These are phyloP conservation scores for Candida pseudofarinosa DNA, from an alignment of 805 yeast genomes.

Conservation along the genomic window DNA sequence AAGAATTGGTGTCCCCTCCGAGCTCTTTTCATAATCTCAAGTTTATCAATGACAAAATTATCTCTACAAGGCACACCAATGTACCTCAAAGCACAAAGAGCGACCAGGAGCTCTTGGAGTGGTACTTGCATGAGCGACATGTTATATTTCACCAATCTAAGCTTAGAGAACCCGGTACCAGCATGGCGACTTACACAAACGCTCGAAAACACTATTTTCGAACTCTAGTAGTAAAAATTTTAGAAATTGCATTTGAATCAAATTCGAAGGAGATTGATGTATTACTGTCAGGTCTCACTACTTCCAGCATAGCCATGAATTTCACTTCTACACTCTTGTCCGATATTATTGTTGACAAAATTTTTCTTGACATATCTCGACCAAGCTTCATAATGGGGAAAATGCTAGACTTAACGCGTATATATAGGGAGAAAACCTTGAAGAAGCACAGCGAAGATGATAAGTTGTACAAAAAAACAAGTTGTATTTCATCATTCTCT, in stretches of 20 bases:
- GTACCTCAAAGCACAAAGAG: slow-evolving; percentile 1
- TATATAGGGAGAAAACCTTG: slow-evolving; percentile 3
- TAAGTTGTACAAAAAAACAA: neutral
- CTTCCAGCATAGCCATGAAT: slow-evolving; percentile 21
- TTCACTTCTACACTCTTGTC: slow-evolving; percentile 22
- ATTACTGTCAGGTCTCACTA: slow-evolving; percentile 9
- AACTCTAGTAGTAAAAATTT: slow-evolving; percentile 18
- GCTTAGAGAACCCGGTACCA: neutral
- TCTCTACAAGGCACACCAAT: neutral
- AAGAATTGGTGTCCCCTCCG: slow-evolving; percentile 10
- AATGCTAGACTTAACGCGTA: slow-evolving; percentile 7
- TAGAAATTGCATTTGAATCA: slow-evolving; percentile 13
- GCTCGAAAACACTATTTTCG: slow-evolving; percentile 10
- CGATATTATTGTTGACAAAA: slow-evolving; percentile 25
- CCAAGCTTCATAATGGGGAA: slow-evolving; percentile 23
- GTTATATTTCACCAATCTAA: slow-evolving; percentile 13
- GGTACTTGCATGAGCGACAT: slow-evolving; percentile 15
- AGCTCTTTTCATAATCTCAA: slow-evolving; percentile 10
- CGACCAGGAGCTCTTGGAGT: slow-evolving; percentile 7
- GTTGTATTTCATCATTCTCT: neutral
- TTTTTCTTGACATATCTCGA: slow-evolving; percentile 19
- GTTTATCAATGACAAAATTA: slow-evolving; percentile 10
- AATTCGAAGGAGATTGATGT: slow-evolving; percentile 3
- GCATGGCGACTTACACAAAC: neutral
- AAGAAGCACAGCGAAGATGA: slow-evolving; percentile 1